Percentiles rank a stretch among this genome's conserved stretches.
phyloP scores from a whole-genome alignment of 1,284 basidiomycete genomes.

The Fomitiporia mediterranea region DNA sequence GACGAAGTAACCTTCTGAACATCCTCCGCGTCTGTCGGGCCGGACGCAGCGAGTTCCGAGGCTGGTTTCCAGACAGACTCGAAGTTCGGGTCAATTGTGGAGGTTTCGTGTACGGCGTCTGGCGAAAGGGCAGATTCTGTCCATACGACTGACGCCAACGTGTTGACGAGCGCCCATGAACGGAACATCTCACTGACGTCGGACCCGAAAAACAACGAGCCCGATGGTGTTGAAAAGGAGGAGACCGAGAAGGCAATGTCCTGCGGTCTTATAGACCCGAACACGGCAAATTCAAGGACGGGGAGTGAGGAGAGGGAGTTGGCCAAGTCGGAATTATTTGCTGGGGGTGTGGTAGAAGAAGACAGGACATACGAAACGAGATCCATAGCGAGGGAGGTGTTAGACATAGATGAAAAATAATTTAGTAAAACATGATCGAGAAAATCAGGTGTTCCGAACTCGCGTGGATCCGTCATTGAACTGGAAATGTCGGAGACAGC shows the following conservation, averaged over 20 bases:
- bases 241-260: slow-evolving; percentile 48
- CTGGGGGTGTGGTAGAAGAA: slow-evolving; percentile 39
- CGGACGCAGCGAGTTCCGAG: slow-evolving; percentile 34
- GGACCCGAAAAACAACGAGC: slow-evolving; percentile 56
- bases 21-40: slow-evolving; percentile 26
- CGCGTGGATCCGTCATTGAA: slow-evolving; percentile 42
- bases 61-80: slow-evolving; percentile 48
- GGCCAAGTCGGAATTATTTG: slow-evolving; percentile 36
- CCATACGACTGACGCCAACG: slow-evolving; percentile 42
- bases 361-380: slow-evolving; percentile 46
- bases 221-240: slow-evolving; percentile 47
- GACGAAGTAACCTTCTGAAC: slow-evolving; percentile 14
- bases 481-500: slow-evolving; percentile 30
- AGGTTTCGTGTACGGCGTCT: slow-evolving; percentile 44
- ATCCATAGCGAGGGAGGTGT: slow-evolving; percentile 41
- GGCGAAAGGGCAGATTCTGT: slow-evolving; percentile 46
- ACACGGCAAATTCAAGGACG: slow-evolving; percentile 54
- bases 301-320: slow-evolving; percentile 44
- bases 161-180: slow-evolving; percentile 47
- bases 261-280: slow-evolving; percentile 45
- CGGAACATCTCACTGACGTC: slow-evolving; percentile 42
- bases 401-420: slow-evolving; percentile 51
- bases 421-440: slow-evolving; percentile 53
- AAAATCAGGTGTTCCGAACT: slow-evolving; percentile 49
- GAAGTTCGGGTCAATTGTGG: slow-evolving; percentile 40